Base-by-base conservation (phyloP, 2,329 filamentous ascomycete species). In the Exserohilum turcica region DNA sequence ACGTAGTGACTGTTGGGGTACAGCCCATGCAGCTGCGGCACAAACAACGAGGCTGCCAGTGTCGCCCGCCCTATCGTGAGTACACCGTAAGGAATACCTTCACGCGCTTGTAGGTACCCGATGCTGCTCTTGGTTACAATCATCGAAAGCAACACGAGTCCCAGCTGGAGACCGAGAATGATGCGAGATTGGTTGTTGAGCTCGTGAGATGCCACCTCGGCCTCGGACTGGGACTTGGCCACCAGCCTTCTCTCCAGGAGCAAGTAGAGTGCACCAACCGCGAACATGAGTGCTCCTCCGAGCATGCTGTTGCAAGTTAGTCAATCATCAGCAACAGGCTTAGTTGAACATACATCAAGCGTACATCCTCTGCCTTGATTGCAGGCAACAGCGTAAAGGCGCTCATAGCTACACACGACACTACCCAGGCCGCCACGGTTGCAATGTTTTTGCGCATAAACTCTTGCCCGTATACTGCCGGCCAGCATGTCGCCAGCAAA, bases 351-450 rank as follows among this genome's bases (percentile, higher is more conserved):
- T 79, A 92, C 88, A 96, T 91, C 21, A 91, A 79, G 49, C 79
- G 81, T 3, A 91, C 72, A 63, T 89, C 85, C 70, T 99, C 95
- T 0, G 85, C 78, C 74, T 97, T 99, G 74, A 90, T 87, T 2
- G 91, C 94, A 1, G 91, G 89, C 1, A 99, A 80, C 12, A 97
- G 76, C 0, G 94, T 99, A 68, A 99, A 99, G 2, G 84, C 82
- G 71, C 93, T 94, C 92, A 97, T 96, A 3, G 87, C 77, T 2
- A 87, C 62, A 74, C 92, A 97, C 3, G 90, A 89, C 32, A 87
- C 65, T 7, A 83, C 81, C 94, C 94, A 99, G 0, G 86, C 85
- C 0, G 79, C 75, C 46, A 84, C 84, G 2, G 96, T 80, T 3
- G 82, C 68, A 10, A 78, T 69, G 67, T 97, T 88, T 21, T 83